Percentiles rank a stretch among this genome's conserved stretches.
phyloP scores from a whole-genome alignment of 75 land plant species.

The Sequoiadendron giganteum region DNA sequence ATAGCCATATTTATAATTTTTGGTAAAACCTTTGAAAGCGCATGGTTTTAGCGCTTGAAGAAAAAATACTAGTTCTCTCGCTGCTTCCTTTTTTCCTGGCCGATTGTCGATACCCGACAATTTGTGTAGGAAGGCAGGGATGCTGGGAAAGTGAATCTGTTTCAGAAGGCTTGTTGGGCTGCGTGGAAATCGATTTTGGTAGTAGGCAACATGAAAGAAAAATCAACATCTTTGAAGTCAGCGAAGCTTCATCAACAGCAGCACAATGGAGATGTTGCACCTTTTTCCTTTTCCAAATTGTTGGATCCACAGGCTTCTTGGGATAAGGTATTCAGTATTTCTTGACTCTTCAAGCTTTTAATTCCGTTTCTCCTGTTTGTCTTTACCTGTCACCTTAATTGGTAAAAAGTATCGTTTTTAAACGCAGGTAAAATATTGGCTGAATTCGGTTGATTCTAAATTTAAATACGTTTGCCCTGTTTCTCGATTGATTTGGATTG shows the following conservation, averaged over 20 bases:
- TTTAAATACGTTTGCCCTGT: neutral
- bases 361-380: neutral
- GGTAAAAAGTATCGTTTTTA: neutral
- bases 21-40: too few relatives aligned
- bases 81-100: neutral
- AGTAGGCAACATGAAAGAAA: slow-evolving; percentile 38
- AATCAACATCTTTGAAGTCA: slow-evolving; percentile 24
- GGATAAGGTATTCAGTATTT: slow-evolving; percentile 50
- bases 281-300: slow-evolving; percentile 48
- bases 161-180: neutral
- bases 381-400: neutral
- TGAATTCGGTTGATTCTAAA: neutral
- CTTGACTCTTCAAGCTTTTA: neutral
- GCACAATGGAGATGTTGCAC: slow-evolving; percentile 43
- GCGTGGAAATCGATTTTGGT: neutral
- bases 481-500: neutral
- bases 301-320: slow-evolving; percentile 69
- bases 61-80: too few relatives aligned
- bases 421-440: neutral
- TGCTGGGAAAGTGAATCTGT: neutral
- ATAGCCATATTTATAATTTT: neutral
- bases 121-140: neutral
- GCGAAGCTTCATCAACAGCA: slow-evolving; percentile 28
- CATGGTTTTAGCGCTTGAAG: neutral
- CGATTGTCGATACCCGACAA: neutral